Percentiles rank a stretch among this genome's conserved stretches.
Conservation (phyloP, 1,284 basidiomycete species). For the Chalciporus sp. region DNA sequence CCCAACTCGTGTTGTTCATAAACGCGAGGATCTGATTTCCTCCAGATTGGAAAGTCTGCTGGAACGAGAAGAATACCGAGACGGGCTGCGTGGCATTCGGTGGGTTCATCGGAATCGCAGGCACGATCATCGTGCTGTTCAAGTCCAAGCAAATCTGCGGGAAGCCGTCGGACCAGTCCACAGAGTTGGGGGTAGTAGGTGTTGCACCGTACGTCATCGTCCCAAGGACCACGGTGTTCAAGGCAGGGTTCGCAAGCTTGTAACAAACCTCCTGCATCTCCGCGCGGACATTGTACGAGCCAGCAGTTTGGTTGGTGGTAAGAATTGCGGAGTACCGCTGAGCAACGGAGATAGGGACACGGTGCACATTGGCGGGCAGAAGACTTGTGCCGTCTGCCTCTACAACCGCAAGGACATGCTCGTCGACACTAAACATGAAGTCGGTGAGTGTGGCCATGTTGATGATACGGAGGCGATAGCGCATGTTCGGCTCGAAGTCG, state of each 20-base stretch:
- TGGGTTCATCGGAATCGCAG: constrained; percentile 26
- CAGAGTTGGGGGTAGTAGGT: constrained; percentile 25
- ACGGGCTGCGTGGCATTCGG: constrained; percentile 30
- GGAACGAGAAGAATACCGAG: constrained; percentile 29
- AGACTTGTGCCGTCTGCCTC: constrained; percentile 36
- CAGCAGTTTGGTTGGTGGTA: constrained; percentile 34
- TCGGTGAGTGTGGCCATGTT: constrained; percentile 36
- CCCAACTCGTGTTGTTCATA: constrained; percentile 34
- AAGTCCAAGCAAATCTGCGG: constrained; percentile 29
- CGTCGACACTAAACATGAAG: constrained; percentile 35
- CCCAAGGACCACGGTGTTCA: constrained; percentile 34
- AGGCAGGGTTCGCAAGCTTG: constrained; percentile 32
- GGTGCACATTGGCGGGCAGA: constrained; percentile 29
- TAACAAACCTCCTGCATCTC: constrained; percentile 35
- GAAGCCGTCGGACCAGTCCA: constrained; percentile 30
- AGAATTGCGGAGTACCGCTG: constrained; percentile 36
- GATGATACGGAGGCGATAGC: constrained; percentile 35
- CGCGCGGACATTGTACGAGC: constrained; percentile 35
- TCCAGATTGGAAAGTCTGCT: constrained; percentile 33
- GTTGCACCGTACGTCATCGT: constrained; percentile 30
- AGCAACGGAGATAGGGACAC: constrained; percentile 33
- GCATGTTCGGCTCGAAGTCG: constrained; percentile 29
- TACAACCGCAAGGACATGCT: constrained; percentile 31
- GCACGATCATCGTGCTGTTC: constrained; percentile 34
- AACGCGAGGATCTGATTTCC: constrained; percentile 28